A percentile compares a stretch with the other conserved stretches of the same genome.
Conservation (phyloP, 441 rosid genomes). For the Mallotus japonicus region DNA sequence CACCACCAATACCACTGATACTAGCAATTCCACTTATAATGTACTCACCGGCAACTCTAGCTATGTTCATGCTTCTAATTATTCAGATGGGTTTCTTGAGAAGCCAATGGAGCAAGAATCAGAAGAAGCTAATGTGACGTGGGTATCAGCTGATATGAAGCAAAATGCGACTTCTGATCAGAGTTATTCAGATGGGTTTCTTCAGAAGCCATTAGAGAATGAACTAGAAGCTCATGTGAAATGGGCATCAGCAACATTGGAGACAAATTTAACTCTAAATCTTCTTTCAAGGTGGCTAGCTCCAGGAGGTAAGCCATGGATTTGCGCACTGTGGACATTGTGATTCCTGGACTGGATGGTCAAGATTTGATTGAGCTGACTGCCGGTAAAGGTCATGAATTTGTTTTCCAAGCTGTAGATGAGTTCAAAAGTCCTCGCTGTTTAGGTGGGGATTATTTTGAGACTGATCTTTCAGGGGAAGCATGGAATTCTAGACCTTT, state of each 20-base stretch:
- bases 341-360: slow-evolving; percentile 57
- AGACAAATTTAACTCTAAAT: slow-evolving; percentile 46
- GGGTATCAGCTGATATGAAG: slow-evolving; percentile 45
- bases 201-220: neutral
- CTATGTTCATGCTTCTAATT: slow-evolving; percentile 7
- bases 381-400: slow-evolving; percentile 66
- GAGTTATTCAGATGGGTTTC: slow-evolving; percentile 6
- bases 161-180: neutral
- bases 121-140: slow-evolving; percentile 23
- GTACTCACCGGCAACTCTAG: slow-evolving; percentile 1
- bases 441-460: slow-evolving; percentile 88
- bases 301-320: slow-evolving; percentile 71
- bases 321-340: slow-evolving; percentile 52
- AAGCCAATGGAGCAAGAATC: neutral
- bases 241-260: slow-evolving; percentile 58
- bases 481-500: slow-evolving; percentile 86
- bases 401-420: slow-evolving; percentile 60
- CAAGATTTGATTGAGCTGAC: slow-evolving; percentile 45
- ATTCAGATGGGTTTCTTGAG: slow-evolving; percentile 14
- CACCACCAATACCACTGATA: neutral
- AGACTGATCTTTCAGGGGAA: slow-evolving; percentile 82
- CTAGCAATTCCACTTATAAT: neutral
- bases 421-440: slow-evolving; percentile 51
- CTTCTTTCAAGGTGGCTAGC: slow-evolving; percentile 64
- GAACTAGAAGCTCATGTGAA: slow-evolving; percentile 15